Evolutionary conservation across 2,329 filamentous ascomycete species (phyloP).

Genomic region (Scopulariopsis brevicaulis): DNA sequence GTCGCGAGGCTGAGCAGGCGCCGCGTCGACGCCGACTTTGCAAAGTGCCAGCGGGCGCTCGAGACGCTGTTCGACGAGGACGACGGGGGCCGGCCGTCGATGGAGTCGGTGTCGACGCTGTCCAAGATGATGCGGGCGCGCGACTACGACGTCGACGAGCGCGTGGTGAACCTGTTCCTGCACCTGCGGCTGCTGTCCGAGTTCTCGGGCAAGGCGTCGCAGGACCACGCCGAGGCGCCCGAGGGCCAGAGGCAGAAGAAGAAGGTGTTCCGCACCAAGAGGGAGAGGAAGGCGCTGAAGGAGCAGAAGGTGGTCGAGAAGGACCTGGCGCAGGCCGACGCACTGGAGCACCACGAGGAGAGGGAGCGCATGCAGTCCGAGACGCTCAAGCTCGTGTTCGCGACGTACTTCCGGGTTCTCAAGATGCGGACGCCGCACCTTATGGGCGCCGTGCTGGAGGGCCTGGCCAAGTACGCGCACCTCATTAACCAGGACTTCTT

Average conservation of each 20-base stretch:
- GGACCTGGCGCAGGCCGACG: slow-evolving; percentile 87
- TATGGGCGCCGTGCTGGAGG: slow-evolving; percentile 96
- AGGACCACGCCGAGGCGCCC: slow-evolving; percentile 55
- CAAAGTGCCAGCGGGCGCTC: slow-evolving; percentile 66
- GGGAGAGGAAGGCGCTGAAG: slow-evolving; percentile 68
- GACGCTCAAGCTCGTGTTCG: slow-evolving; percentile 91
- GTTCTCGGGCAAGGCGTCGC: slow-evolving; percentile 74
- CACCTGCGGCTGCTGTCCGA: slow-evolving; percentile 81
- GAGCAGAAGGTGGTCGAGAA: slow-evolving; percentile 84
- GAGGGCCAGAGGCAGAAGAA: slow-evolving; percentile 59
- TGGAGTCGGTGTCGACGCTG: slow-evolving; percentile 76
- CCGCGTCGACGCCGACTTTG: slow-evolving; percentile 61
- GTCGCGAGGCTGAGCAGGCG: slow-evolving; percentile 70
- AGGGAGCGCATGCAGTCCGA: slow-evolving; percentile 90
- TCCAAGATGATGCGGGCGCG: slow-evolving; percentile 92
- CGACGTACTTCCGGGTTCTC: slow-evolving; percentile 86
- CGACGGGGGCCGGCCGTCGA: slow-evolving; percentile 77
- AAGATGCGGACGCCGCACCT: slow-evolving; percentile 72
- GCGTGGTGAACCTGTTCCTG: slow-evolving; percentile 80
- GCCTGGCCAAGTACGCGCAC: slow-evolving; percentile 85
- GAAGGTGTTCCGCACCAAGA: slow-evolving; percentile 81
- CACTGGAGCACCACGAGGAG: slow-evolving; percentile 83
- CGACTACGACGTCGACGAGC: slow-evolving; percentile 74
- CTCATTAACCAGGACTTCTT: slow-evolving; percentile 99
- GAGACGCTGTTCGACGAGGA: slow-evolving; percentile 77